These are phyloP conservation scores for Penicillium sp. DNA, from an alignment of 2,329 filamentous ascomycete species.

Conservation along the genomic window DNA sequence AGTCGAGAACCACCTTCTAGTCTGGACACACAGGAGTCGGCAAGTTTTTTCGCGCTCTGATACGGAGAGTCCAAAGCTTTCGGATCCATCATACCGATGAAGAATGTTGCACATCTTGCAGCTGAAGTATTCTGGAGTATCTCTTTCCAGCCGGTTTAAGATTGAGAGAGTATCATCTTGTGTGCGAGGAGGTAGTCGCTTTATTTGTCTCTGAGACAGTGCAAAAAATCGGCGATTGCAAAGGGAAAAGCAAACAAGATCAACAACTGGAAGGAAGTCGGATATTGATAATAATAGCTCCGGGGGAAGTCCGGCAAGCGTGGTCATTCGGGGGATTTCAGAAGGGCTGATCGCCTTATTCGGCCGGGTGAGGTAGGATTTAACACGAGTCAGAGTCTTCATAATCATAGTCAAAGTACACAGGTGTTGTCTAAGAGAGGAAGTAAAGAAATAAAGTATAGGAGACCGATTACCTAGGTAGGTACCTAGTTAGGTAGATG, in stretches of 20 bases:
- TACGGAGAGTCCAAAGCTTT: constrained; percentile 6
- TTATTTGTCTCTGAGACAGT: too few relatives aligned
- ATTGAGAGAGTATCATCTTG: constrained; percentile 2
- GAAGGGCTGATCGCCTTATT: too few relatives aligned
- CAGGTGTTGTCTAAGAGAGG: too few relatives aligned
- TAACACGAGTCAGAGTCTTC: too few relatives aligned
- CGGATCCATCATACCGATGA: constrained; percentile 13
- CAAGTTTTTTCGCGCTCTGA: neutral
- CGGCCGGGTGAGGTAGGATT: too few relatives aligned
- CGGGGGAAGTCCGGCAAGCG: neutral
- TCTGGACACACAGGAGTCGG: constrained; percentile 1
- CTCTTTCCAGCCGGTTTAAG: constrained; percentile 13
- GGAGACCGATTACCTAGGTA: too few relatives aligned
- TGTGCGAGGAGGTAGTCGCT: neutral
- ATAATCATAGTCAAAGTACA: too few relatives aligned
- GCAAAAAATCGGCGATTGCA: constrained; percentile 8
- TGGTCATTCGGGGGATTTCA: neutral
- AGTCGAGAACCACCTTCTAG: too few relatives aligned
- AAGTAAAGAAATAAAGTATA: too few relatives aligned
- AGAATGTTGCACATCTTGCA: constrained; percentile 12
- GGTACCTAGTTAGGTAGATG: too few relatives aligned
- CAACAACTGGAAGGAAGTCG: neutral
- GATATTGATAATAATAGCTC: constrained; percentile 6
- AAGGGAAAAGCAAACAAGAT: constrained; percentile 7
- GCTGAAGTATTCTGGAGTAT: constrained; percentile 13